Evolutionary conservation across 441 rosid genomes (phyloP).

Genomic region (Daphne laureola): DNA sequence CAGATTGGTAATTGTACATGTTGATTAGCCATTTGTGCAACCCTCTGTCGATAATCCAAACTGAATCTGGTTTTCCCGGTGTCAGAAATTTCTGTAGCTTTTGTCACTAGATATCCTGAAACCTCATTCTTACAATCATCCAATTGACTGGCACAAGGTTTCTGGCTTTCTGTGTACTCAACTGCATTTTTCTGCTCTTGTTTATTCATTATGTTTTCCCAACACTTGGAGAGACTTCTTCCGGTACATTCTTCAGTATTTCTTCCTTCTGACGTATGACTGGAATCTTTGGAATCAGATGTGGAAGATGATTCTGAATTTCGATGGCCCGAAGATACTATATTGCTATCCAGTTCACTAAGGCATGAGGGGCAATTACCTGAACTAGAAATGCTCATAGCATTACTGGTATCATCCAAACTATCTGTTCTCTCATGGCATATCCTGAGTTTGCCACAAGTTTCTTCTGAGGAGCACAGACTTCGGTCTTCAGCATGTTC

Average conservation of each 20-base stretch:
- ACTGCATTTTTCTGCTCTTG: constrained; percentile 23
- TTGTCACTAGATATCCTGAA: constrained; percentile 28
- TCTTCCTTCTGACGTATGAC: constrained; percentile 60
- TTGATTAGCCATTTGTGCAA: constrained; percentile 46
- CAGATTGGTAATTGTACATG: constrained; percentile 49
- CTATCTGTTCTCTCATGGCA: constrained; percentile 21
- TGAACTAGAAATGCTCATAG: constrained; percentile 38
- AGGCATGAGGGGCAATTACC: constrained; percentile 71
- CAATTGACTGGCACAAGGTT: constrained; percentile 24
- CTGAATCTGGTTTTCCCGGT: constrained; percentile 26
- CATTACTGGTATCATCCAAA: constrained; percentile 25
- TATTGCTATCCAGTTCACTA: constrained; percentile 61
- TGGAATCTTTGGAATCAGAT: constrained; percentile 74
- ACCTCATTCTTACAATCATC: constrained; percentile 19
- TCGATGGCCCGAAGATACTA: constrained; percentile 42
- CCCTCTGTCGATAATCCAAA: constrained; percentile 38
- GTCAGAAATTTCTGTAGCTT: constrained; percentile 31
- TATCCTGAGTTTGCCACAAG: constrained; percentile 24
- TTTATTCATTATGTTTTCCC: constrained; percentile 29
- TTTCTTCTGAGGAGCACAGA: constrained; percentile 21
- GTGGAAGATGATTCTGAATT: constrained; percentile 54
- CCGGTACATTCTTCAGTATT: constrained; percentile 30
- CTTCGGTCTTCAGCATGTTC: constrained; percentile 22
- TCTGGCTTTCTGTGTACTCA: constrained; percentile 26
- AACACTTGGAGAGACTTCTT: constrained; percentile 31